Conservation (phyloP, 2,329 filamentous ascomycete species). For the Fusarium keratoplasticum region DNA sequence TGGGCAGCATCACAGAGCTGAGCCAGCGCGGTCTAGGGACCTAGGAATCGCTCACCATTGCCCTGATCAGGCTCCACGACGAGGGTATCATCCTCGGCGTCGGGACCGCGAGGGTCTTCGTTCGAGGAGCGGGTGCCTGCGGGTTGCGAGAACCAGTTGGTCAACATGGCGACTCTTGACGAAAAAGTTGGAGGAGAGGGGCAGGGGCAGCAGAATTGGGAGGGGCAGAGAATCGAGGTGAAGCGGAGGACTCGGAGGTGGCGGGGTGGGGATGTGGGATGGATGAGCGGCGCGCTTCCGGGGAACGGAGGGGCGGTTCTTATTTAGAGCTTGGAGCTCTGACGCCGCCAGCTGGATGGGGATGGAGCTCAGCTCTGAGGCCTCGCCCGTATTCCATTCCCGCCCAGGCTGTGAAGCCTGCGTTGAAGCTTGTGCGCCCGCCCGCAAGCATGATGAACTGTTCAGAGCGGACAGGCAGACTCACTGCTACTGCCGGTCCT, state of each 20-base stretch:
- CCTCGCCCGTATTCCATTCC: not conserved
- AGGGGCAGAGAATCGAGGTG: slow-evolving; percentile 23
- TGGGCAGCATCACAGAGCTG: slow-evolving; percentile 3
- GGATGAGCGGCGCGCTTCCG: slow-evolving; percentile 32
- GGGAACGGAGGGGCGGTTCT: slow-evolving; percentile 31
- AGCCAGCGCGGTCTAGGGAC: slow-evolving; percentile 9
- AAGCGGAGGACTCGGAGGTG: slow-evolving; percentile 39
- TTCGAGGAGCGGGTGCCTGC: slow-evolving; percentile 65
- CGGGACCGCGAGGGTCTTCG: slow-evolving; percentile 63
- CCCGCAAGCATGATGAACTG: not conserved
- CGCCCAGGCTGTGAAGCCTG: not conserved
- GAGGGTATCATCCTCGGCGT: slow-evolving; percentile 76
- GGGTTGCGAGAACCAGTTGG: slow-evolving; percentile 54
- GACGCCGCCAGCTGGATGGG: slow-evolving; percentile 13
- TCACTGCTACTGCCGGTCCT: slow-evolving; percentile 45
- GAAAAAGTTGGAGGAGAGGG: slow-evolving; percentile 30
- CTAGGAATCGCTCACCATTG: slow-evolving; percentile 72
- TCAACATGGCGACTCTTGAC: slow-evolving; percentile 52
- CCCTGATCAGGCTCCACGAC: slow-evolving; percentile 93
- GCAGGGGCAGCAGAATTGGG: slow-evolving; percentile 17
- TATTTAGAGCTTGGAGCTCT: slow-evolving; percentile 32
- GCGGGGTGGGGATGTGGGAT: slow-evolving; percentile 42
- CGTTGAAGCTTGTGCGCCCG: slow-evolving; percentile 2
- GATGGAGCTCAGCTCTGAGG: slow-evolving; percentile 3
- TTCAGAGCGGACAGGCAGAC: slow-evolving; percentile 24